Conservation (phyloP, 768 basidiomycete species). For the Amanita thiersii region DNA sequence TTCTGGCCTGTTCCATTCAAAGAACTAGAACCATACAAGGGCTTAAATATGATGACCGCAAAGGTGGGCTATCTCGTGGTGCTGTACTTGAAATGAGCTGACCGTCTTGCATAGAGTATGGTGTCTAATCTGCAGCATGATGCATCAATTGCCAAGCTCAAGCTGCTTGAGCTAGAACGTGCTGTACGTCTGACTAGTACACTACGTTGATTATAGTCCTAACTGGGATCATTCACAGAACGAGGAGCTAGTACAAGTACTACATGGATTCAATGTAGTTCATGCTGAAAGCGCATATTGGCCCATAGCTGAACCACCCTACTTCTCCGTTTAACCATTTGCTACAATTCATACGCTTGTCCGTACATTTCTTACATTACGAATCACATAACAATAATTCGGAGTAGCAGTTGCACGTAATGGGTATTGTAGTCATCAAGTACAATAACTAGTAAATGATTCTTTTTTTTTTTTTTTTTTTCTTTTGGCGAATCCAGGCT, state of each 20-base stretch:
- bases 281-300: neutral
- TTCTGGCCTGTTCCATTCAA: conserved; percentile 49
- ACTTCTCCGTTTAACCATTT: neutral
- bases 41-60: conserved; percentile 69
- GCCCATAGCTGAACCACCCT: neutral
- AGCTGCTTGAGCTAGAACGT: conserved; percentile 61
- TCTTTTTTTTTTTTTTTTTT: too few relatives aligned
- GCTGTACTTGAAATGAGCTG: neutral
- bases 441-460: too few relatives aligned
- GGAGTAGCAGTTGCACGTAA: too few relatives aligned
- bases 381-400: too few relatives aligned
- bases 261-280: neutral
- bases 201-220: neutral
- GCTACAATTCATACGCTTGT: too few relatives aligned
- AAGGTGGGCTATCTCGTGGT: conserved; percentile 35
- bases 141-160: conserved; percentile 46
- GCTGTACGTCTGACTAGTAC: conserved; percentile 41
- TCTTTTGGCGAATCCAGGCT: conserved; percentile 8
- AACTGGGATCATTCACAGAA: conserved; percentile 2
- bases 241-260: neutral
- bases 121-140: conserved; percentile 66
- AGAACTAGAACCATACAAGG: conserved; percentile 54
- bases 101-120: conserved; percentile 45
- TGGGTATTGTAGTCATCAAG: too few relatives aligned
- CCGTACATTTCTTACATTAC: too few relatives aligned